These are phyloP conservation scores for Penicillium sclerotiorum DNA, from an alignment of 2,329 filamentous ascomycete species.

Conservation along the genomic window DNA sequence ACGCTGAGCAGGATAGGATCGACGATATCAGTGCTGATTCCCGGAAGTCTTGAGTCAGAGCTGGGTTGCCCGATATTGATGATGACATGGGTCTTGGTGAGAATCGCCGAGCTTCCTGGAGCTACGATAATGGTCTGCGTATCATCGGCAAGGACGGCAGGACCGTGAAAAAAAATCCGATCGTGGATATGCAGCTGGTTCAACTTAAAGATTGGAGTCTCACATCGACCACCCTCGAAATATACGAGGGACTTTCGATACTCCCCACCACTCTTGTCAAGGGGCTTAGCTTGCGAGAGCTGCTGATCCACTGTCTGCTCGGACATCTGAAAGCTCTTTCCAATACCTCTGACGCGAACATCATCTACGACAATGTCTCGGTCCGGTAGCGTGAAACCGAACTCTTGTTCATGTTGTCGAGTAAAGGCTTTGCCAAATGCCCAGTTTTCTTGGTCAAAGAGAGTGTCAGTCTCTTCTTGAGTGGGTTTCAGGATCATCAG, in stretches of 20 bases:
- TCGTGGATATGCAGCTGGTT: slow-evolving; percentile 73
- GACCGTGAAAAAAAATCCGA: slow-evolving; percentile 72
- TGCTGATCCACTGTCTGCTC: slow-evolving; percentile 59
- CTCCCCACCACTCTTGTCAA: slow-evolving; percentile 53
- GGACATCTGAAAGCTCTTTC: slow-evolving; percentile 81
- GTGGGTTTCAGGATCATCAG: slow-evolving; percentile 40
- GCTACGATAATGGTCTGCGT: slow-evolving; percentile 52
- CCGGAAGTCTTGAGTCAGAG: slow-evolving; percentile 27
- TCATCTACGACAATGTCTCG: slow-evolving; percentile 90
- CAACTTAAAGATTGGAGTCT: slow-evolving; percentile 83
- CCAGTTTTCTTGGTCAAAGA: slow-evolving; percentile 70
- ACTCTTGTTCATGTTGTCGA: slow-evolving; percentile 86
- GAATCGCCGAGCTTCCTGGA: slow-evolving; percentile 39
- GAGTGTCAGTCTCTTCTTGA: slow-evolving; percentile 34
- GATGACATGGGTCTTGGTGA: slow-evolving; percentile 43
- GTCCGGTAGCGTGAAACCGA: slow-evolving; percentile 84
- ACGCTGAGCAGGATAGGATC: slow-evolving; percentile 78
- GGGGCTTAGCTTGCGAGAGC: slow-evolving; percentile 63
- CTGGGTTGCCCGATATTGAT: slow-evolving; percentile 31
- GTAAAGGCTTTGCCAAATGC: slow-evolving; percentile 84
- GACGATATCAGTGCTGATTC: slow-evolving; percentile 56
- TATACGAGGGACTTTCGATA: slow-evolving; percentile 74
- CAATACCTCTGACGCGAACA: slow-evolving; percentile 83
- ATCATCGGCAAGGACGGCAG: slow-evolving; percentile 77
- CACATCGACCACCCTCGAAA: slow-evolving; percentile 76